phyloP scores from a whole-genome alignment of 805 yeast species.

The Lachancea cidri region DNA sequence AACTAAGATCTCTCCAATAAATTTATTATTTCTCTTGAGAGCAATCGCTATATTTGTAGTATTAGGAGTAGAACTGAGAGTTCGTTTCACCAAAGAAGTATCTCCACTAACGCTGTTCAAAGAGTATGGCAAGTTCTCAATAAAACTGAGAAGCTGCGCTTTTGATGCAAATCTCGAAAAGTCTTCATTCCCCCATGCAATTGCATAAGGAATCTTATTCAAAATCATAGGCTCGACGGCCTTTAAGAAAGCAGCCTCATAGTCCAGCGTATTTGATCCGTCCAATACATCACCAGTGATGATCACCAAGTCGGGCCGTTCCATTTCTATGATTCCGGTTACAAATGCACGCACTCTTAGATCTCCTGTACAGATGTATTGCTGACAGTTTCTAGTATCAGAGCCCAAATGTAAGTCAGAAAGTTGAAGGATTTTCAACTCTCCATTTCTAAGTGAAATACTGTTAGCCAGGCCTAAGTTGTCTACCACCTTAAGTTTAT shows the following conservation, averaged over 20 bases:
- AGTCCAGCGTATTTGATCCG: conserved; percentile 52
- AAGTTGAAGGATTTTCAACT: conserved; percentile 57
- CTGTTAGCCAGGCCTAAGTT: neutral
- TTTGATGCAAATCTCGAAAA: conserved; percentile 46
- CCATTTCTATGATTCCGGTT: conserved; percentile 46
- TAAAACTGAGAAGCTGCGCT: conserved; percentile 40
- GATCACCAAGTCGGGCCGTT: conserved; percentile 58
- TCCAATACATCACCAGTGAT: conserved; percentile 59
- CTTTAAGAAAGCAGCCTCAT: conserved; percentile 56
- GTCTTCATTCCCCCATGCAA: conserved; percentile 58
- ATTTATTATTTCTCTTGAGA: neutral
- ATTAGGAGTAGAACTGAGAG: neutral
- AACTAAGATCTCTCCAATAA: conserved; percentile 9
- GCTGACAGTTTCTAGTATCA: conserved; percentile 27
- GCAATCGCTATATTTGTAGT: conserved; percentile 2
- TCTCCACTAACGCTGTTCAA: conserved; percentile 42
- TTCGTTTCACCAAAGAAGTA: conserved; percentile 27
- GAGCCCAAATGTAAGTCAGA: conserved; percentile 64
- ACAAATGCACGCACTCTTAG: conserved; percentile 47
- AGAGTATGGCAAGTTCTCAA: conserved; percentile 47
- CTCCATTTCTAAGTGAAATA: conserved; percentile 35
- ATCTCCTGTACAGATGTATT: conserved; percentile 42
- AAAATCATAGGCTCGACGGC: conserved; percentile 50
- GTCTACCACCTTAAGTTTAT: conserved; percentile 4
- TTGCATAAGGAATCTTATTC: conserved; percentile 55